Percentiles rank a stretch among this genome's conserved stretches.
phyloP scores from a whole-genome alignment of 441 rosid genomes.

The Lepidium campestre region DNA sequence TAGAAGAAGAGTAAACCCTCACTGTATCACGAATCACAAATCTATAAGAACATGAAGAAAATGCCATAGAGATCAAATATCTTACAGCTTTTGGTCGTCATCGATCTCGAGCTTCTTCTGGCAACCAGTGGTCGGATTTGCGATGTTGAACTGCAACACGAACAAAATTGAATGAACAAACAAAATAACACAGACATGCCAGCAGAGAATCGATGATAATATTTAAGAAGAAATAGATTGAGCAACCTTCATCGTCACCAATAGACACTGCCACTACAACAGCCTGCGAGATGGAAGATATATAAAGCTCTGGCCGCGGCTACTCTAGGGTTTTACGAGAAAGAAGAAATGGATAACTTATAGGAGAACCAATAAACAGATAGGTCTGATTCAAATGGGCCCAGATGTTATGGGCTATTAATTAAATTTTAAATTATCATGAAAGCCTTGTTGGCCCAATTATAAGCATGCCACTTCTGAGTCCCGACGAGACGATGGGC shows the following conservation, averaged over 20 bases:
- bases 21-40: background rate
- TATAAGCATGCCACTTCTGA: too few species aligned
- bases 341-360: background rate
- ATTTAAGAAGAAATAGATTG: background rate
- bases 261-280: conserved; percentile 4
- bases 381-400: background rate
- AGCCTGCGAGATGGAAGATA: background rate
- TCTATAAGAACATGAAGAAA: background rate
- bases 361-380: background rate
- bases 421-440: background rate
- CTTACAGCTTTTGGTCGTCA: conserved; percentile 64
- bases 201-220: background rate
- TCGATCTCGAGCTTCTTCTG: conserved; percentile 75
- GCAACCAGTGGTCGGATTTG: conserved; percentile 70
- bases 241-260: conserved; percentile 25
- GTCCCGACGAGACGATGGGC: too few species aligned
- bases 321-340: background rate
- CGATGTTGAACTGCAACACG: conserved; percentile 47
- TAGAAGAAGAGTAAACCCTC: background rate
- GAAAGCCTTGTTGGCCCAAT: background rate
- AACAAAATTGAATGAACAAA: background rate
- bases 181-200: background rate
- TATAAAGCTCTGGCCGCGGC: conserved; percentile 7
- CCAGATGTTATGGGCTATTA: background rate
- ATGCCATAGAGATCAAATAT: background rate